Conservation (phyloP, 192 early-diverging fungal genomes). For the Coemansia sp. region DNA sequence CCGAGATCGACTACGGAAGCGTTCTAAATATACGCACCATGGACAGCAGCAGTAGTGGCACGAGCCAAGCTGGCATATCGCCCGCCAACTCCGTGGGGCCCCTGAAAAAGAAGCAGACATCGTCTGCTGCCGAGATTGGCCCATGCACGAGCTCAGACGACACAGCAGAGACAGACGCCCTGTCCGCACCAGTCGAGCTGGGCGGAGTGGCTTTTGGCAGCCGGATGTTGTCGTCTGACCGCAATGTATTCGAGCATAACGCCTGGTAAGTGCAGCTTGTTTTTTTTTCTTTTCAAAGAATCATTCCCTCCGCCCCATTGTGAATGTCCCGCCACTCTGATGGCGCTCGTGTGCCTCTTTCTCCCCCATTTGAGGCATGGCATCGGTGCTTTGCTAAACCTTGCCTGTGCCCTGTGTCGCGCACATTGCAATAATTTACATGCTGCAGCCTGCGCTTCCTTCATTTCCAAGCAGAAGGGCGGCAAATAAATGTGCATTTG, state of each 20-base stretch:
- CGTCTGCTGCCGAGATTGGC: constrained; percentile 37
- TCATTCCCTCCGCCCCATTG: background rate
- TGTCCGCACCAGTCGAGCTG: background rate
- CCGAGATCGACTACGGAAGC: constrained; percentile 1
- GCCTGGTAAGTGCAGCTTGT: constrained; percentile 71
- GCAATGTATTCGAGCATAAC: constrained; percentile 83
- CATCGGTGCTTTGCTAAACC: background rate
- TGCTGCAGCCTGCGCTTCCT: background rate
- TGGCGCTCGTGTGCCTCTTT: background rate
- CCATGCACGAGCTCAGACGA: constrained; percentile 7
- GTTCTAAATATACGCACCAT: constrained; percentile 2
- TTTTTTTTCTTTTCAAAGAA: background rate
- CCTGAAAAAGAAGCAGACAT: constrained; percentile 41
- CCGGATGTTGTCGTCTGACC: constrained; percentile 68
- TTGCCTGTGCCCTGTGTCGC: background rate
- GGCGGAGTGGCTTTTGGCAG: constrained; percentile 63
- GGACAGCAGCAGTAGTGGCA: background rate
- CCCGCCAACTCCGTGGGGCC: constrained; percentile 7
- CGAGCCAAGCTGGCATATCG: background rate
- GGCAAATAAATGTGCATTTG: background rate
- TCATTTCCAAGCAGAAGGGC: background rate
- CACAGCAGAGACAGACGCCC: constrained; percentile 7
- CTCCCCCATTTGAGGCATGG: background rate
- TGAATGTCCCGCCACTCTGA: background rate
- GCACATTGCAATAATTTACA: background rate